Base-by-base conservation (phyloP, 805 yeast species). In the Candida sanyiensis region DNA sequence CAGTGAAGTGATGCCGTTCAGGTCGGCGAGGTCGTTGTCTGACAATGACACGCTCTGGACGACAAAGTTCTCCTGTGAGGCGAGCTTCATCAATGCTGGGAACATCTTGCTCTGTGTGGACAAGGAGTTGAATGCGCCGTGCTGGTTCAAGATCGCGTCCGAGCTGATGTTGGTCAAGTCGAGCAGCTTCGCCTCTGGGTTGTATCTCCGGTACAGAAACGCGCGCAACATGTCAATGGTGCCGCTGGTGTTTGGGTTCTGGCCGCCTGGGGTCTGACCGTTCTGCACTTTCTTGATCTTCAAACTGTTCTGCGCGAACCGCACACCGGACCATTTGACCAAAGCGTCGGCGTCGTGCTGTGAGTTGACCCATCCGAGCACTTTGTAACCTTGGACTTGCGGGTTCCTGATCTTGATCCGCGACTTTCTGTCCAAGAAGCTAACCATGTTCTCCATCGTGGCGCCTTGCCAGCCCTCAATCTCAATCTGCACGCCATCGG, bases 391-490 rank as follows among this genome's bases (percentile, higher is more conserved):
- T 40, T 78, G 78, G 6, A 77, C 73, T 3, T 57, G 50, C 9
- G 77, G 66, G 54, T 81, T 73, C 36, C 61, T 58, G 10, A 89
- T 65, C 1, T 67, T 61, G 15, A 84, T 66, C 37, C 72, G 67
- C 12, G 84, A 64, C 53, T 83, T 85, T 46, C 95, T 70, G 35
- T 78, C 72, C 12, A 88, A 59, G 58, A 88, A 89, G 27, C 69
- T 65, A 8, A 83, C 67, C 42, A 87, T 66, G 43, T 87, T 95
- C 15, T 72, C 77, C 43, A 70, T 68, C 2, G 82, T 58, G 1
- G 88, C 94, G 44, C 86, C 84, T 43, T 82, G 79, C 96, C 96
- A 88, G 32, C 88, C 86, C 27, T 69, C 63, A 9, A 87, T 69
- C 46, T 83, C 86, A 9, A 87, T 70, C 3, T 71, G 65, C 5